Evolutionary conservation across 495 filamentous ascomycete genomes (phyloP), one percentile per base, ranked within the genome.

Genomic region (Penicillium maclennaniae): DNA sequence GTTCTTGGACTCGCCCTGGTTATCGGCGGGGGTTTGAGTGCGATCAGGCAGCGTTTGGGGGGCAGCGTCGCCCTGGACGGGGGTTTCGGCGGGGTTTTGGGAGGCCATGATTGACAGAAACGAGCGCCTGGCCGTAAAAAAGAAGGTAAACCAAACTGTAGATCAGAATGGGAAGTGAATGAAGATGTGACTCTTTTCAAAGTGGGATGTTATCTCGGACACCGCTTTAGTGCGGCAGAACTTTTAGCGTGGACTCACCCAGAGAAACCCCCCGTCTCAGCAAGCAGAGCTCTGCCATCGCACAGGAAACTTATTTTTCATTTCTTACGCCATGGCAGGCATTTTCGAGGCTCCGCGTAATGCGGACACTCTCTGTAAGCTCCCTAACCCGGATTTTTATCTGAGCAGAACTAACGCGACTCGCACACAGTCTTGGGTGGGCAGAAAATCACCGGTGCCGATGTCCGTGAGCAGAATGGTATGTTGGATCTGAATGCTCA

Each of bases 401-500:
- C 20, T 23, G 45, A 54, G 26, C 46, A 21, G 31, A 31, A 58
- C 68, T 69, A 52, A 74, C 61, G 42, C 47, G 59, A 56, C 65
- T 70, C 62, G 58, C 67, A 67, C 61, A 65, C 67, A 87, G 87
- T 96, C 76, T 83, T 96, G 57, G 91, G 91, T 58, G 91, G 91
- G 64, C 81, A 87, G 77, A 96, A 96, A 84, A 92, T 96, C 72
- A 95, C 87, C 55, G 93, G 93, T 66, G 77, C 88, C 59, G 93
- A 98, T 74, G 92, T 98, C 66, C 78, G 93, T 61, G 93, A 98
- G 71, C 91, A 97, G 66, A 96, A 96, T 81, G 89, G 89, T 87
- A 77, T 71, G 81, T 69, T 34, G 12, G 40, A 39, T 46, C 17
- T 26, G 43, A 26, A 41, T 28, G 20, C 56, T 37, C 37, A 26